A percentile compares a stretch with the other conserved stretches of the same genome.
phyloP scores from a whole-genome alignment of 768 basidiomycete species.

The Tephrocybe rancida region DNA sequence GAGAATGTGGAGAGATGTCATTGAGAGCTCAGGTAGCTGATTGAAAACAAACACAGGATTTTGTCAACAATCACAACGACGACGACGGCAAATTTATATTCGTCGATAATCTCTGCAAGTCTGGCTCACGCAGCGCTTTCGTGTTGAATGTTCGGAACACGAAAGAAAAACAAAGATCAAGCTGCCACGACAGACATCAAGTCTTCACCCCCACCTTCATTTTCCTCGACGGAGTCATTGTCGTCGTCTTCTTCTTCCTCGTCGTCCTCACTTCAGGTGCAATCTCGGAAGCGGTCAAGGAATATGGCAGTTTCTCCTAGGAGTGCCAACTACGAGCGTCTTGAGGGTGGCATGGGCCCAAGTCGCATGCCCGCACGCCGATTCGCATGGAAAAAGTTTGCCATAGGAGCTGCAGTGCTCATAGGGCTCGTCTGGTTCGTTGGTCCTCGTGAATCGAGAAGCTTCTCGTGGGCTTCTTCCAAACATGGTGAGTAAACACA shows the following conservation, averaged over 20 bases:
- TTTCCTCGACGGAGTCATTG: background rate
- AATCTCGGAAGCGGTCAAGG: slow-evolving; percentile 1
- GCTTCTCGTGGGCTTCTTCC: slow-evolving; percentile 15
- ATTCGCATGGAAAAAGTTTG: slow-evolving; percentile 70
- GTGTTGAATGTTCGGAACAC: slow-evolving; percentile 4
- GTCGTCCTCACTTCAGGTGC: background rate
- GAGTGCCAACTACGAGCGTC: slow-evolving; percentile 55
- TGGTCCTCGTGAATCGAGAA: slow-evolving; percentile 44
- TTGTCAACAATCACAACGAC: background rate
- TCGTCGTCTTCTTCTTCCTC: slow-evolving; percentile 9
- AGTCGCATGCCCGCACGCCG: slow-evolving; percentile 28
- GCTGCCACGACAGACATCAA: slow-evolving; percentile 8
- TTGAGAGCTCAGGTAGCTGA: no score
- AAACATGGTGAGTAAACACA: background rate
- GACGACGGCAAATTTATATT: background rate
- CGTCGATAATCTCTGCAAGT: background rate
- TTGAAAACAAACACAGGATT: no score
- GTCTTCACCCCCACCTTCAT: slow-evolving; percentile 6
- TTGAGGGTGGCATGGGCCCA: slow-evolving; percentile 64
- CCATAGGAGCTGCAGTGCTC: slow-evolving; percentile 55
- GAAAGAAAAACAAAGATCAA: slow-evolving; percentile 5
- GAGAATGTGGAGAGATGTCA: no score
- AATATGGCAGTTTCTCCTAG: slow-evolving; percentile 34
- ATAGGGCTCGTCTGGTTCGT: slow-evolving; percentile 69
- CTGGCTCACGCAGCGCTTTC: background rate